Evolutionary conservation across 1,139 yeast species (phyloP).

Genomic region (Blastobotrys serpentis): DNA sequence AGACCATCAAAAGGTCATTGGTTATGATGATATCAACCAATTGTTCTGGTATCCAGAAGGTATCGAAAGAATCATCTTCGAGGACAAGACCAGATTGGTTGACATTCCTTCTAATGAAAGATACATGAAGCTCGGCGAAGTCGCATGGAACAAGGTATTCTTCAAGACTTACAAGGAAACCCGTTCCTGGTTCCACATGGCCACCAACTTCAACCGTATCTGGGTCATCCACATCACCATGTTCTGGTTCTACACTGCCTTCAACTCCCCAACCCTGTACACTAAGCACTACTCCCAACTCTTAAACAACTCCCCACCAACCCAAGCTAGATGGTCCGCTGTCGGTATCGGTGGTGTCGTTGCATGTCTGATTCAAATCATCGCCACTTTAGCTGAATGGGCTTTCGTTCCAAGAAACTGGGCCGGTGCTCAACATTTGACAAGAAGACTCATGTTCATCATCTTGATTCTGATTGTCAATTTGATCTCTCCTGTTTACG

Average conservation of each 20-base stretch:
- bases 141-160: constrained; percentile 87
- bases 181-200: constrained; percentile 96
- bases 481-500: constrained; percentile 83
- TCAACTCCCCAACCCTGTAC: constrained; percentile 87
- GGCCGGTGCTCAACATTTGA: constrained; percentile 98
- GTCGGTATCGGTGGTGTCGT: constrained; percentile 90
- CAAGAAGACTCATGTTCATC: constrained; percentile 81
- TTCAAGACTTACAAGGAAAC: constrained; percentile 95
- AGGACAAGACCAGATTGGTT: constrained; percentile 87
- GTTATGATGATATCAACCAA: constrained; percentile 98
- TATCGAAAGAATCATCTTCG: constrained; percentile 84
- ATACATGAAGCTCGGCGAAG: constrained; percentile 85
- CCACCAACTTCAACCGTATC: constrained; percentile 95
- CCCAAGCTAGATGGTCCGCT: constrained; percentile 90
- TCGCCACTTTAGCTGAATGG: constrained; percentile 93
- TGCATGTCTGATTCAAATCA: constrained; percentile 75
- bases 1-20: constrained; percentile 91
- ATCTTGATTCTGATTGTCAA: constrained; percentile 64
- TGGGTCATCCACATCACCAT: constrained; percentile 91
- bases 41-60: constrained; percentile 99
- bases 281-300: constrained; percentile 84
- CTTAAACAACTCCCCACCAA: constrained; percentile 76
- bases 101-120: constrained; percentile 90
- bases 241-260: constrained; percentile 94
- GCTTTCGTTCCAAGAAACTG: constrained; percentile 94